Percentiles rank a stretch among this genome's conserved stretches.
Evolutionary conservation across 139 green algal genomes (phyloP).

Genomic region (Limnomonas spitsbergensis): DNA sequence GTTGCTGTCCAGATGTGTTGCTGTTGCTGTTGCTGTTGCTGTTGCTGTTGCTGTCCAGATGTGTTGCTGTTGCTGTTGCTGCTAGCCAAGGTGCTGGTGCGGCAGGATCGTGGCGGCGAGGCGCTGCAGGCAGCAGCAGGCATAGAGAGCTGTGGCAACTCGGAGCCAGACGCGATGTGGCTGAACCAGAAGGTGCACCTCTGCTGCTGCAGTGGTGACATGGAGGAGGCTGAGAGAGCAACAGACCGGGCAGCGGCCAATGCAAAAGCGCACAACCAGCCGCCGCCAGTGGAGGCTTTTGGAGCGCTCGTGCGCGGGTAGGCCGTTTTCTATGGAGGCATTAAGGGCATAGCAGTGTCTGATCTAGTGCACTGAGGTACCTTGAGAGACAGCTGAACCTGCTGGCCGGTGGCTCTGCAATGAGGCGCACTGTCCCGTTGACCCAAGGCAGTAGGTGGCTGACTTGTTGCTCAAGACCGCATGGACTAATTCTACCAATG

Average conservation of each 20-base stretch:
- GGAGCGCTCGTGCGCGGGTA: not conserved
- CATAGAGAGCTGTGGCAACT: not conserved
- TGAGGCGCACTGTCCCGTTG: too few relatives aligned
- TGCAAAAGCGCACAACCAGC: not conserved
- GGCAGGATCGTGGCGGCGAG: not conserved
- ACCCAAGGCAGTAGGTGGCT: too few relatives aligned
- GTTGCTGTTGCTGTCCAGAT: too few relatives aligned
- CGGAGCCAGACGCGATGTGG: not conserved
- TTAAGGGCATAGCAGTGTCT: too few relatives aligned
- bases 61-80: not conserved
- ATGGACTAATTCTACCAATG: too few relatives aligned
- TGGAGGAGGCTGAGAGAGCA: constrained; percentile 8
- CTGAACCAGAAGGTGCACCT: constrained; percentile 14
- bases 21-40: too few relatives aligned
- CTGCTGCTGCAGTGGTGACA: not conserved
- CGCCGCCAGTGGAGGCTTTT: constrained; percentile 4
- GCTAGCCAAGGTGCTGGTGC: not conserved
- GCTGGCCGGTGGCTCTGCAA: too few relatives aligned
- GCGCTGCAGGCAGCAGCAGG: not conserved
- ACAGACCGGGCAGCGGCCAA: not conserved
- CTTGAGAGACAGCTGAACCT: too few relatives aligned
- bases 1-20: too few relatives aligned
- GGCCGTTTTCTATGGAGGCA: too few relatives aligned
- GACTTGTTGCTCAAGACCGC: too few relatives aligned
- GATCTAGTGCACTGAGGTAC: too few relatives aligned